Base-by-base conservation (phyloP, 352 stramenopile genomes). In the Thraustotheca clavata region DNA sequence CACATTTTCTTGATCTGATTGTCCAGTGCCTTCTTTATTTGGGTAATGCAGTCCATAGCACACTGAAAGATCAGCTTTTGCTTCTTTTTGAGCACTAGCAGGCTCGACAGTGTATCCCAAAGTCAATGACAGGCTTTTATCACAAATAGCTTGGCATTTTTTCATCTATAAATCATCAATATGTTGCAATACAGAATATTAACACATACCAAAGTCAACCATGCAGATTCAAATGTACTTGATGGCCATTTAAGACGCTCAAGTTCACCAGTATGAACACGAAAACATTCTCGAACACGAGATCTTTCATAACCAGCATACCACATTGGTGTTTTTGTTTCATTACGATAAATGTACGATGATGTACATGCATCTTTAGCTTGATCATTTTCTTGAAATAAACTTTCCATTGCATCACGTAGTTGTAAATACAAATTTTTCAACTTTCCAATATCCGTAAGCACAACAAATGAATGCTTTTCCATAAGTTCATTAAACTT, bases 11-110 rank as follows among this genome's bases (percentile, higher is more conserved):
- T 49, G 71, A 33, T 77, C 68, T 9, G 75, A 86, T 65, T 83
- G 76, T 11, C 76, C 76, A 24, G 69, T 78, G 29, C 75, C 75
- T 14, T 69, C 62, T 32, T 68, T 79, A 46, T 86, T 86, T 16
- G 76, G 76, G 50, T 86, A 86, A 71, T 86, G 76, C 33, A 86
- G 50, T 16, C 75, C 76, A 38, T 86, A 86, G 71, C 75, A 83
- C n/a, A 86, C 76, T 0, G 76, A 86, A 46, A 77, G 76, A 60
- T 86, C 72, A 41, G 71, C 70, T 36, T 80, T 75, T 27, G n/a
- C 34, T 32, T 63, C 47, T n/a, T 73, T 74, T 31, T 69, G 18
- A 18, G 24, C 47, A 29, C 69, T 34, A 32, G 62, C 70, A 26
- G 71, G 43, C 20, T 68, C 71, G 43, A 76, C 68, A 32, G 70